Evolutionary conservation across 495 filamentous ascomycete genomes (phyloP), one percentile per base, ranked within the genome.

Genomic region (Neurospora sp.): DNA sequence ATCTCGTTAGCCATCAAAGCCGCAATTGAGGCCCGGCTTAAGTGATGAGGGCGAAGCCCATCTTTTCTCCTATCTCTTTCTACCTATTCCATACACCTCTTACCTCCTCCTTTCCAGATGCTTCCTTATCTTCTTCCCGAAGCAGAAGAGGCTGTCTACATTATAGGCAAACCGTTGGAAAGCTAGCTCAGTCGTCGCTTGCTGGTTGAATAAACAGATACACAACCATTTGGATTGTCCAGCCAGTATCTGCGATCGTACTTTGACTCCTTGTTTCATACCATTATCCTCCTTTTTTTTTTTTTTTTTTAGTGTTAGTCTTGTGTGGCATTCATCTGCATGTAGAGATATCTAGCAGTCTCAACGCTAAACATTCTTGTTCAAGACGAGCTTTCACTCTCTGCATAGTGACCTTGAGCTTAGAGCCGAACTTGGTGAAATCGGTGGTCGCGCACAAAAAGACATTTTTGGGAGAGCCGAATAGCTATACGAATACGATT

Each of bases 1-100:
- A 16, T n/a, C 69, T 10, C 5, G 4, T 72, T 69, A 86, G 84
- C 86, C 53, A 87, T 87, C 78, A 87, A 87, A 80, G 74, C 81
- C 38, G 84, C 85, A 35, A 79, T 87, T 73, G 86, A 88, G 75
- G 42, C 81, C 38, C 81, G 83, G 53, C 31, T 78, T 70, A 83
- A 85, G 75, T 81, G 75, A 71, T 81, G 8, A 31, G 31, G 7
- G 16, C 16, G 12, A 68, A 1, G 53, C 3, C 16, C 35, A 3
- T 20, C 6, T 22, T 71, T 8, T 16, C 42, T 38, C 8, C 40
- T 12, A 12, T 9, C 9, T 71, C 8, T n/a, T 27, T 37, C 8
- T 8, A 4, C 14, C 41, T 40, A 7, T 31, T 12, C 12, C 37
- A 3, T 53, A 59, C 22, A 35, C 10, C 17, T 59, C 44, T 22